Conservation (phyloP, 192 early-diverging fungal species). For the Backusella luteola region DNA sequence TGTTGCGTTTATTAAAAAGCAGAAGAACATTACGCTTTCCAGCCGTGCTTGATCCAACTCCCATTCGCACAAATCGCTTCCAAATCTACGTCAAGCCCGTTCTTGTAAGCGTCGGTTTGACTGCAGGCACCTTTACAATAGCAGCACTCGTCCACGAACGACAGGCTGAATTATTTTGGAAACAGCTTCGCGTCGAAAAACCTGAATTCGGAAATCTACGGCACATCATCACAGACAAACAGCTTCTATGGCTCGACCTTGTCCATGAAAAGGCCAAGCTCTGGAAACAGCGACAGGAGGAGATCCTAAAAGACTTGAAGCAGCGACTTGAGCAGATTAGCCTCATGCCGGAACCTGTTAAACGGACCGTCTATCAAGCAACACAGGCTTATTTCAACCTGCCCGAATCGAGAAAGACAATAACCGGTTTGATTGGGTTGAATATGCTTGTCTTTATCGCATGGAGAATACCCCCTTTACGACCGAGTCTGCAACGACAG, state of each 20-base stretch:
- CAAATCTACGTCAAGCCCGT: neutral
- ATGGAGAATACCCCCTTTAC: constrained; percentile 65
- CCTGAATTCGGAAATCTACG: neutral
- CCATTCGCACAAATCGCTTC: neutral
- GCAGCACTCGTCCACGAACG: neutral
- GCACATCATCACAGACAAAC: neutral
- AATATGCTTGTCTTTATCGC: constrained; percentile 70
- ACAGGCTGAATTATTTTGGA: neutral
- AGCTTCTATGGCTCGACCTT: neutral
- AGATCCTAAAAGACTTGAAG: neutral
- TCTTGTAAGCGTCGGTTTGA: neutral
- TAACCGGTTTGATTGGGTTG: constrained; percentile 58
- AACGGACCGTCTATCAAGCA: neutral
- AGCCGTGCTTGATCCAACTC: neutral
- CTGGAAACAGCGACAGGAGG: constrained; percentile 15
- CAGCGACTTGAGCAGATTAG: neutral
- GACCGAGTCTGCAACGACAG: constrained; percentile 63
- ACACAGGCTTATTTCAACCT: neutral
- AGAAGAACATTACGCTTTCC: neutral
- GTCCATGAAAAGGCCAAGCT: neutral
- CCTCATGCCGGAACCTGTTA: neutral
- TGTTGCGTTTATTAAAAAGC: neutral
- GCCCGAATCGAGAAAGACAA: constrained; percentile 11
- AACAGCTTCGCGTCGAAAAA: neutral
- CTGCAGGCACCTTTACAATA: neutral